Percentiles rank a stretch among this genome's conserved stretches.
phyloP scores from a whole-genome alignment of 176 grass and related monocot genomes.

The Poa pratensis region DNA sequence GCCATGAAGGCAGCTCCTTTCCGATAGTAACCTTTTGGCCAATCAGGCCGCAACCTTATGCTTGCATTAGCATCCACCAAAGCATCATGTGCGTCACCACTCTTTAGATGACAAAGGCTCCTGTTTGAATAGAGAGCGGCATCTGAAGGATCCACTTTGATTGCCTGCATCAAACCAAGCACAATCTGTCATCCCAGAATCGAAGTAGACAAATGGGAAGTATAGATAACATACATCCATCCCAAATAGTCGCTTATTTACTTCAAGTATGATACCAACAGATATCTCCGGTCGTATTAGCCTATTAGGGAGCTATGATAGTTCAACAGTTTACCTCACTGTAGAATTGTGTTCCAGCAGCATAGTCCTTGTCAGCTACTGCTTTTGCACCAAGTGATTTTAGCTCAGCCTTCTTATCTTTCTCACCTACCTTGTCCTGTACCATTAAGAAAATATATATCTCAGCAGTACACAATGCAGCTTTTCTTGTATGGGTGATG shows the following conservation, averaged over 20 bases:
- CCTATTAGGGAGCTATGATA: neutral
- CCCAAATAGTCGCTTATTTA: neutral
- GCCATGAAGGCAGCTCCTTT: constrained; percentile 50
- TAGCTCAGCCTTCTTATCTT: constrained; percentile 35
- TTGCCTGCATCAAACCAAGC: constrained; percentile 19
- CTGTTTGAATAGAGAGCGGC: constrained; percentile 40
- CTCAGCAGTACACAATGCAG: neutral
- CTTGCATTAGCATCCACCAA: constrained; percentile 41
- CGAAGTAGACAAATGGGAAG: neutral
- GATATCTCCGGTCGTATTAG: neutral
- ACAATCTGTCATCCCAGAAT: constrained; percentile 4
- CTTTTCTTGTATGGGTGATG: neutral
- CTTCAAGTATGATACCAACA: neutral
- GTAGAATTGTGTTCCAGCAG: constrained; percentile 32
- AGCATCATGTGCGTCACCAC: constrained; percentile 26
- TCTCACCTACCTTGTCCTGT: neutral
- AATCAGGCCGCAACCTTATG: constrained; percentile 40
- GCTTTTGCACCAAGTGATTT: constrained; percentile 39
- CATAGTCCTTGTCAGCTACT: constrained; percentile 37
- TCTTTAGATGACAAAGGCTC: constrained; percentile 44
- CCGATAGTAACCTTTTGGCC: constrained; percentile 50
- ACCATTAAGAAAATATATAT: constrained; percentile 4
- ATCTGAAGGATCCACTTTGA: constrained; percentile 39
- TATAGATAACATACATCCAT: neutral
- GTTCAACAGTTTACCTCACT: constrained; percentile 36